phyloP scores from a whole-genome alignment of 148 eudicot species.

The Vaccinium macrocarpon region DNA sequence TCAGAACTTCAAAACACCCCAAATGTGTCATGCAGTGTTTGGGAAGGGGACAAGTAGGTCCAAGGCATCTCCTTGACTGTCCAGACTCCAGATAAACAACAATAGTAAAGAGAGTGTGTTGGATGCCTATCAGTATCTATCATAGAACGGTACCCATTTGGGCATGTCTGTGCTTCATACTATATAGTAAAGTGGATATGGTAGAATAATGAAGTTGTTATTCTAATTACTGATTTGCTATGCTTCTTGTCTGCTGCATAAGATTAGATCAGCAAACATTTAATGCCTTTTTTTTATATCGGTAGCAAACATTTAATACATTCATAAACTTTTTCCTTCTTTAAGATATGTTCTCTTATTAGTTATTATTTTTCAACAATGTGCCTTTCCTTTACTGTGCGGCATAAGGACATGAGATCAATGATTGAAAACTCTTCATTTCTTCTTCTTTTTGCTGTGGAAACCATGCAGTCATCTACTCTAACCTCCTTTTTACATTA shows the following conservation, averaged over 20 bases:
- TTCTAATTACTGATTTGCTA: background rate
- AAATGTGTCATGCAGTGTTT: background rate
- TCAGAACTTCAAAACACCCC: background rate
- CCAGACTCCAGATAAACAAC: background rate
- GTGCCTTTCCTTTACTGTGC: background rate
- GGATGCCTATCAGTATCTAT: too few relatives aligned
- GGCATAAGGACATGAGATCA: background rate
- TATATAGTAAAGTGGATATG: too few relatives aligned
- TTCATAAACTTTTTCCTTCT: background rate
- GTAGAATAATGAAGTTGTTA: background rate
- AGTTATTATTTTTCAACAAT: background rate
- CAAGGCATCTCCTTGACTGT: background rate
- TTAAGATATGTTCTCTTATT: too few relatives aligned
- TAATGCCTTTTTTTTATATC: background rate
- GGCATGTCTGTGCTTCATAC: too few relatives aligned
- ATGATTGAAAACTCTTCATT: background rate
- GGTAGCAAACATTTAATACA: too few relatives aligned
- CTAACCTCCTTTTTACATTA: conserved; percentile 26
- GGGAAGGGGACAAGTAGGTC: background rate
- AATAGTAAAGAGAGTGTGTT: background rate
- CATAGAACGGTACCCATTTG: too few relatives aligned
- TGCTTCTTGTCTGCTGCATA: background rate
- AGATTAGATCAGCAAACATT: background rate
- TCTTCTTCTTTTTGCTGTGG: conserved; percentile 15
- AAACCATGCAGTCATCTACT: background rate